Conservation (phyloP, 495 filamentous ascomycete genomes). For the Letharia columbiana region DNA sequence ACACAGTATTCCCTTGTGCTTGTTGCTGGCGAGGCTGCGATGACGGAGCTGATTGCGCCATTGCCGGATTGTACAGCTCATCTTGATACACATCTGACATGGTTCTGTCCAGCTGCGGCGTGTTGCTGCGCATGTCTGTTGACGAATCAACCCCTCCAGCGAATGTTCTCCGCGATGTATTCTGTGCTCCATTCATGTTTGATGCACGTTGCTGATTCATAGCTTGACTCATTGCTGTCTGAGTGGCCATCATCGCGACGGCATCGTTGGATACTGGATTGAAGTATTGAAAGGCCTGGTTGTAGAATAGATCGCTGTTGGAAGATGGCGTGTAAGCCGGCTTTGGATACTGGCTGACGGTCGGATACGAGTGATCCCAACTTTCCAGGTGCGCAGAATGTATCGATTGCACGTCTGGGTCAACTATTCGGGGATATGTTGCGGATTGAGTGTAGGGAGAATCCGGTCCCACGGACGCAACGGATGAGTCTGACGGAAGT, state of each 20-base stretch:
- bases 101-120: constrained; percentile 77
- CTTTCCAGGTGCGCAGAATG: constrained; percentile 31
- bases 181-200: constrained; percentile 44
- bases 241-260: constrained; percentile 34
- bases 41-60: constrained; percentile 44
- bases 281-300: constrained; percentile 41
- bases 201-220: constrained; percentile 50
- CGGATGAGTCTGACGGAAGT: constrained; percentile 29
- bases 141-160: constrained; percentile 36
- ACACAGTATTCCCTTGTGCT: constrained; percentile 35
- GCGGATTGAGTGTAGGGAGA: constrained; percentile 29
- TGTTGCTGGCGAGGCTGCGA: constrained; percentile 34
- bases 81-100: constrained; percentile 80
- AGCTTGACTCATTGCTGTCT: constrained; percentile 47
- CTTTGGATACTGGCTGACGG: constrained; percentile 33
- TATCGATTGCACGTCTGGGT: constrained; percentile 31
- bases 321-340: constrained; percentile 41
- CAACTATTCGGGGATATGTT: constrained; percentile 32
- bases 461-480: constrained; percentile 27
- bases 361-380: constrained; percentile 32
- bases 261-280: constrained; percentile 34
- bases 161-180: constrained; percentile 42
- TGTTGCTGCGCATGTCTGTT: constrained; percentile 32
- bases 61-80: constrained; percentile 69
- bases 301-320: constrained; percentile 20